Evolutionary conservation across 2,329 filamentous ascomycete species (phyloP), one percentile per base, ranked within the genome.

Genomic region (Exophiala mesophila): DNA sequence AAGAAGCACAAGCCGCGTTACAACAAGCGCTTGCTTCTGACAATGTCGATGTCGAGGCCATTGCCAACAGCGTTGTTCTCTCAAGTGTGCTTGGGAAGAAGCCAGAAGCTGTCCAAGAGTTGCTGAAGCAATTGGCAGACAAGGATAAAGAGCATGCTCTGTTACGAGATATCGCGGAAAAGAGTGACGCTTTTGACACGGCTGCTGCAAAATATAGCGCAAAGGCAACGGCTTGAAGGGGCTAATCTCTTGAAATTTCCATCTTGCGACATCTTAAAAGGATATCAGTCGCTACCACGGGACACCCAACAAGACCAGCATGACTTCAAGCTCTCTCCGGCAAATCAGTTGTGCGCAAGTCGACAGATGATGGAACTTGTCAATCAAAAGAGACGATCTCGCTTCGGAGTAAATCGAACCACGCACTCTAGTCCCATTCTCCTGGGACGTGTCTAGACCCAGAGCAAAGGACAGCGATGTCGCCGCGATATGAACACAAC

Each of bases 1-100:
- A 92, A 49, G 92, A 97, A 71, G 88, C 90, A 1, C 86, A 96
- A 67, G 78, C 83, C 13, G 90, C 89, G 3, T 67, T 97, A 51
- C 79, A 90, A 53, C 80, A 90, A 64, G 89, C 88, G 0, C 55
- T 92, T 40, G 74, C 82, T 63, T 81, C 90, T 47, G 77, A 83
- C 2, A 71, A 77, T 42, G 45, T 45, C 0, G 79, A 85, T 47
- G 72, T 78, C 5, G 82, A 89, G 49, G 82, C 85, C 15, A 79
- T 96, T 58, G 88, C 88, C 48, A 96, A 96, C 61, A 68, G 81
- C 48, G 70, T 94, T 41, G 88, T 96, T 12, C 65, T 96, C 61
- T 83, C 83, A 36, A 78, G 85, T 4, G 72, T 96, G 41, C 72
- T 77, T 15, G 90, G 89, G 13, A 88, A 85, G 65, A 80, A 85